Base-by-base conservation (phyloP, 1,139 yeast genomes). In the Taphrina confusa region DNA sequence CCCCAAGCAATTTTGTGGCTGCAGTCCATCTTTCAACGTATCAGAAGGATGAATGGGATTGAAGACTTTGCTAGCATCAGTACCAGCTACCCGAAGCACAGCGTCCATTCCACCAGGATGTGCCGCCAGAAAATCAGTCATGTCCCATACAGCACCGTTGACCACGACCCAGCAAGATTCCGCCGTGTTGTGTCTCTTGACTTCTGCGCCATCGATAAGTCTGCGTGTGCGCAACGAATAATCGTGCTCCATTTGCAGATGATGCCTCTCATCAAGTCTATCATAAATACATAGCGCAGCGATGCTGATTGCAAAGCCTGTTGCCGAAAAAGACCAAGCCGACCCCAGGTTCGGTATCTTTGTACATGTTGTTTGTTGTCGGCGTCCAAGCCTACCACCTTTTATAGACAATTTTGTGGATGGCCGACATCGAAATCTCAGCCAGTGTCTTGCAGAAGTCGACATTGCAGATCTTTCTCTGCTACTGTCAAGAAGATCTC, bases 21-120 rank as follows among this genome's bases (percentile, higher is more conserved):
- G 44, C 78, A 82, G 51, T 89, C 76, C 11, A 89, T 85, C 67
- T 85, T 63, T 82, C 52, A 90, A 75, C 8, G 90, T 85, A 67
- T 86, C 92, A 14, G 85, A 80, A 0, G 96, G 95, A 72, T 91
- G 98, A 62, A 91, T 79, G 6, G 95, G 95, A 63, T 81, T 87
- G 70, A 34, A 56, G 9, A 25, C 60, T 28, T 45, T 57, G 18
- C 60, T 37, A 8, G 60, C 60, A 16, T 56, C 60, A n/a, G 83
- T 84, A 14, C 97, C 97, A 2, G 95, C 97, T 69, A 84, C 87
- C 65, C 80, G 81, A 45, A 84, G 71, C 46, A 92, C 83, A 28
- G 91, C 82, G 28, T 78, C 78, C 63, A 79, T 80, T 1, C 97
- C 98, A 63, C 97, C 98, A 0, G 97, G 97, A 72, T 92, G 98